These are phyloP conservation scores for Abelmoschus esculentus DNA, from an alignment of 345 rosid species.

Conservation along the genomic window DNA sequence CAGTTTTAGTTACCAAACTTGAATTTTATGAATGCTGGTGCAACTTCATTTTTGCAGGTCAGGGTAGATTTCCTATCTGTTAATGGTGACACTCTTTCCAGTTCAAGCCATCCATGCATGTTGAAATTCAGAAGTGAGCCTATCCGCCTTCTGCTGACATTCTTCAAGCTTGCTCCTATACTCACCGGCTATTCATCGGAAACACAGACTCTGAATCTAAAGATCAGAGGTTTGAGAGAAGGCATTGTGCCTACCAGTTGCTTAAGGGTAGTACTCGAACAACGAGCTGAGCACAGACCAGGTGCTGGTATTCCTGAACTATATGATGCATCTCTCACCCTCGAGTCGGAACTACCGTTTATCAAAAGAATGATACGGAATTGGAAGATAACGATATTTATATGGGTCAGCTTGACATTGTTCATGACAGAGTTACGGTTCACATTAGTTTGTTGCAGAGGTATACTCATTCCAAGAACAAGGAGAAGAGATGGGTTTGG, in stretches of 20 bases:
- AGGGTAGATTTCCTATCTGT: slow-evolving; percentile 60
- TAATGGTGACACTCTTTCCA: slow-evolving; percentile 47
- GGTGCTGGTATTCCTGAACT: slow-evolving; percentile 81
- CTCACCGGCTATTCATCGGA: slow-evolving; percentile 68
- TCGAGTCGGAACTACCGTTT: slow-evolving; percentile 52
- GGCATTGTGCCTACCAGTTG: slow-evolving; percentile 57
- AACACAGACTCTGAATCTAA: slow-evolving; percentile 57
- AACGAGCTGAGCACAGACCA: slow-evolving; percentile 53
- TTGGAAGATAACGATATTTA: slow-evolving; percentile 63
- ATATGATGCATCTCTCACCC: slow-evolving; percentile 46
- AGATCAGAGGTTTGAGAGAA: slow-evolving; percentile 53
- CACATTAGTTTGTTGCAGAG: slow-evolving; percentile 43
- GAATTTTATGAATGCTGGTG: background rate
- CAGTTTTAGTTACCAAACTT: background rate
- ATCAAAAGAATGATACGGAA: slow-evolving; percentile 43
- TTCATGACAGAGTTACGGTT: slow-evolving; percentile 41
- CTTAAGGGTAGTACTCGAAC: slow-evolving; percentile 50
- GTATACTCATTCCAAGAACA: slow-evolving; percentile 47
- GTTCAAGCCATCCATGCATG: slow-evolving; percentile 67
- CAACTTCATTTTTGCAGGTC: slow-evolving; percentile 40
- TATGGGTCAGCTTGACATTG: slow-evolving; percentile 44
- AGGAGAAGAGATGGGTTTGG: slow-evolving; percentile 26
- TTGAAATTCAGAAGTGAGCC: slow-evolving; percentile 70
- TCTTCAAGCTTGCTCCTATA: slow-evolving; percentile 63
- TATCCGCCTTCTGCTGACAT: slow-evolving; percentile 47